Conservation (phyloP, 257 asterid genomes). For the Henckelia pumila region DNA sequence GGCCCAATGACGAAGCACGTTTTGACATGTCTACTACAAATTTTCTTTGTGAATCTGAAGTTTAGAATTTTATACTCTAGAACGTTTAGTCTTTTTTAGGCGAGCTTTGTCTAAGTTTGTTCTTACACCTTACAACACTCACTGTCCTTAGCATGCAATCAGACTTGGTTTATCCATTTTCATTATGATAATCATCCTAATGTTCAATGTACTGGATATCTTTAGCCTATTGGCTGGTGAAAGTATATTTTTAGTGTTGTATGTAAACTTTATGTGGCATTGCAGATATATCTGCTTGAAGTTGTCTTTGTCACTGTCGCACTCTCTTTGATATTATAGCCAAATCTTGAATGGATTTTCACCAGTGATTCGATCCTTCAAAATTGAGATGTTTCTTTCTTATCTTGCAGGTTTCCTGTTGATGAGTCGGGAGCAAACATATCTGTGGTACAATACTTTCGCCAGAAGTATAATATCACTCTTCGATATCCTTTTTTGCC, state of each 20-base stretch:
- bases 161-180: not conserved
- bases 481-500: slow-evolving; percentile 49
- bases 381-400: not conserved
- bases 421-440: slow-evolving; percentile 38
- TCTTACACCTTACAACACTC: not conserved
- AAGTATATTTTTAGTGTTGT: not conserved
- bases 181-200: not conserved
- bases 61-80: too few species aligned
- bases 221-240: not conserved
- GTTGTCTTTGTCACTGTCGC: not conserved
- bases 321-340: not conserved
- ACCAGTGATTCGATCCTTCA: not conserved
- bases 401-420: slow-evolving; percentile 45
- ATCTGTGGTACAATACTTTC: slow-evolving; percentile 55
- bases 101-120: not conserved
- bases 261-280: not conserved
- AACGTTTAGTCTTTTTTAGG: not conserved
- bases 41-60: not conserved
- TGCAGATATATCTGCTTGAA: not conserved
- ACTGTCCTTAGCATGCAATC: not conserved
- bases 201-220: not conserved
- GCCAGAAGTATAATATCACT: slow-evolving; percentile 32
- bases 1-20: not conserved
- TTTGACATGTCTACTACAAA: not conserved
- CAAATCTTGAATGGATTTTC: not conserved